Conservation (phyloP, 176 grass and related monocot genomes). For the Aegilops longissima region DNA sequence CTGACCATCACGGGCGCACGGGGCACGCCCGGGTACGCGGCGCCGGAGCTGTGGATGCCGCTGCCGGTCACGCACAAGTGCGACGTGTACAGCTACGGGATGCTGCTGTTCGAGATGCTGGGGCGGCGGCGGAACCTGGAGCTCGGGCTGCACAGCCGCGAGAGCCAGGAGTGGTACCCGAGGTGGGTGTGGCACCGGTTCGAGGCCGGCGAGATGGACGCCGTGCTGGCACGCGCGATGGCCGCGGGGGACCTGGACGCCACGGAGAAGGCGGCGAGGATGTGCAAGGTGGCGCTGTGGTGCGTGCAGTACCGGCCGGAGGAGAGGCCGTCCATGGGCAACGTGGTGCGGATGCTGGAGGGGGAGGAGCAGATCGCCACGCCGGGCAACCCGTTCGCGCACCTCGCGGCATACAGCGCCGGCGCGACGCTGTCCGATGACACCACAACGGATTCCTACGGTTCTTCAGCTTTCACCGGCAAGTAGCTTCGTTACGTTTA, state of each 20-base stretch:
- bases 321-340: conserved; percentile 56
- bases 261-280: conserved; percentile 47
- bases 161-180: conserved; percentile 78
- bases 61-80: conserved; percentile 60
- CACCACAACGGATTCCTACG: conserved; percentile 1
- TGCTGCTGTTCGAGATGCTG: conserved; percentile 65
- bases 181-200: conserved; percentile 58
- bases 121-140: conserved; percentile 63
- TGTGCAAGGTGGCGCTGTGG: conserved; percentile 72
- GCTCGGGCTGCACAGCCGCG: conserved; percentile 22
- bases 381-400: conserved; percentile 51
- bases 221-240: conserved; percentile 16
- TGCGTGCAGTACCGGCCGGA: conserved; percentile 70
- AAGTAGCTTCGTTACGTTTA: not conserved
- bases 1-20: conserved; percentile 51
- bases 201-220: conserved; percentile 24
- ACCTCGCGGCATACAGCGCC: conserved; percentile 15
- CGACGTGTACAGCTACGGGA: conserved; percentile 78
- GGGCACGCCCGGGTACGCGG: conserved; percentile 64
- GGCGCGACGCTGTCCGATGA: not conserved
- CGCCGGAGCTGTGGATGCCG: conserved; percentile 73
- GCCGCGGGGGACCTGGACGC: conserved; percentile 14
- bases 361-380: conserved; percentile 50
- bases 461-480: not conserved
- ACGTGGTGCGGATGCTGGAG: conserved; percentile 71